Evolutionary conservation across 2,329 filamentous ascomycete genomes (phyloP), one percentile per base, ranked within the genome.

Genomic region (Colletotrichum noveboracense): DNA sequence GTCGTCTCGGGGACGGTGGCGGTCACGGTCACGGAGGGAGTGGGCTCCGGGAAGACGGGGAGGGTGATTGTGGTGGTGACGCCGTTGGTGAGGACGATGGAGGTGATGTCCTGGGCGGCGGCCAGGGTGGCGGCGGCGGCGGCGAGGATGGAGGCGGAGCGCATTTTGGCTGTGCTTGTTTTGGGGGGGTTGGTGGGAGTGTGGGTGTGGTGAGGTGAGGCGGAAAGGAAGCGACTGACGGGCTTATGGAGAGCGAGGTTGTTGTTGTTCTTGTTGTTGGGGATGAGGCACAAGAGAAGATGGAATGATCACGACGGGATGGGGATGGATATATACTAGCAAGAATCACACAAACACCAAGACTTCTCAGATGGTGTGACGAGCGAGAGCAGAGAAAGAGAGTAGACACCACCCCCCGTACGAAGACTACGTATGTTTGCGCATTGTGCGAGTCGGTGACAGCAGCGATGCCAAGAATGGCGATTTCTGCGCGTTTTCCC

Each of bases 131-230:
- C 77, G 56, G 70, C 66, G 38, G 74, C 77, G 56, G 70, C 66
- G 38, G 71, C 66, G 64, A 77, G 70, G 75, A 77, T 52, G 74
- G 78, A 67, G 76, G 82, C 78, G 62, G 77, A 70, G 64, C 78
- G 79, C 80, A 81, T 81, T 21, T 76, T 79, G 60, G 32, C 24
- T 26, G 48, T 55, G 2, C 21, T 48, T n/a, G 60, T 8, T 66
- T 18, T 43, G 16, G 14, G 7, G 36, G 36, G 34, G 26, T 21
- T 9, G 26, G 21, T 55, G 16, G 16, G 3, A 16, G 16, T 30
- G 38, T 64, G 16, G 21, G 38, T n/a, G 38, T 2, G 38, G 16
- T 58, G 32, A 10, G 61, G 43, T 21, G n/a, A 36, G n/a, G 9
- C 16, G 28, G 21, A 60, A 18, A 61, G 48, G 64, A 76, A 72